Conservation (phyloP, 495 filamentous ascomycete species). For the Penicillium tannophilum region DNA sequence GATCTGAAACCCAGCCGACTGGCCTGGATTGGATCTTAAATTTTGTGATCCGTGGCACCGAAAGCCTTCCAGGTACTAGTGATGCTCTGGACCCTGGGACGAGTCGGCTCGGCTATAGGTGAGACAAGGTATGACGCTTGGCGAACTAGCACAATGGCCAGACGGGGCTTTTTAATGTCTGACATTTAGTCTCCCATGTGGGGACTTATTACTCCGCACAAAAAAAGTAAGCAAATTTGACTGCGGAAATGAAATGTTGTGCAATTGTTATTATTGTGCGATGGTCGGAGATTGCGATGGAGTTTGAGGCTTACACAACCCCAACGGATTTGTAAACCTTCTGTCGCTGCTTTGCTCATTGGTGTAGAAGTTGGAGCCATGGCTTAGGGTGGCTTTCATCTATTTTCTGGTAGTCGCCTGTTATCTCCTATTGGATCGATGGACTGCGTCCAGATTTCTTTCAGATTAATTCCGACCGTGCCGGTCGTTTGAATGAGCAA, state of each 20-base stretch:
- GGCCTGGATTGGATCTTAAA: slow-evolving; percentile 11
- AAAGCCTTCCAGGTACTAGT: slow-evolving; percentile 15
- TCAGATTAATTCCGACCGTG: not conserved
- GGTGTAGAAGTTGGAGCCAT: not conserved
- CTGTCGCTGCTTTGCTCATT: not conserved
- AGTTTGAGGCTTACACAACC: not conserved
- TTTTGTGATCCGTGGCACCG: slow-evolving; percentile 8
- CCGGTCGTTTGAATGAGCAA: not conserved
- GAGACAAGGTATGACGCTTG: slow-evolving; percentile 3
- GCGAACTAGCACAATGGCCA: slow-evolving; percentile 2
- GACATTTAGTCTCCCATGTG: not conserved
- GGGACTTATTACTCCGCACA: not conserved
- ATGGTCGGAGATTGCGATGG: not conserved
- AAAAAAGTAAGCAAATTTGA: no score
- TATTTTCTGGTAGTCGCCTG: not conserved
- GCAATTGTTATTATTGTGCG: not conserved
- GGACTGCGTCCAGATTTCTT: not conserved
- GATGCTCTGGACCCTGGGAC: slow-evolving; percentile 10
- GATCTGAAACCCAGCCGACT: slow-evolving; percentile 16
- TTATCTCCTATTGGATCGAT: not conserved
- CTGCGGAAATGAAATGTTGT: not conserved
- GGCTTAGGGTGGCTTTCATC: not conserved
- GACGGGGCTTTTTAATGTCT: slow-evolving; percentile 6
- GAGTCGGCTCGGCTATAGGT: slow-evolving; percentile 5
- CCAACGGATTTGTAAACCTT: not conserved